phyloP scores from a whole-genome alignment of 1,284 basidiomycete species.

The Rhodotorula sp. region DNA sequence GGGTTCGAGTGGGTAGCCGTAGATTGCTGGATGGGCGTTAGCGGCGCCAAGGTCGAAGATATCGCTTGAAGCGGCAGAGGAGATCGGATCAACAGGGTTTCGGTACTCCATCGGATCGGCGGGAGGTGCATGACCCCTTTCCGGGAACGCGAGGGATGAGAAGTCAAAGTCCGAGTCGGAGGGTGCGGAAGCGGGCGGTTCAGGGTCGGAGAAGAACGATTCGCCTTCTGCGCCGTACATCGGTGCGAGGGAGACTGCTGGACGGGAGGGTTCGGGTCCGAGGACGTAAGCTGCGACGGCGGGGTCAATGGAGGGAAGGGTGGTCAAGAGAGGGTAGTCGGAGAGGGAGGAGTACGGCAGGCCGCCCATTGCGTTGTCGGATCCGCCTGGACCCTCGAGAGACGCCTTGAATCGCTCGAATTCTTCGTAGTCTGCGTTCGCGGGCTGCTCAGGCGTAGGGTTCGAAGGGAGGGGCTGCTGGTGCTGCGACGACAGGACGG shows the following conservation, averaged over 20 bases:
- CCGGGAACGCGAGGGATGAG: background rate
- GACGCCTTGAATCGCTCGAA: too few relatives aligned
- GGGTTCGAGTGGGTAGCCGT: constrained; percentile 20
- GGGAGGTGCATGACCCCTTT: too few relatives aligned
- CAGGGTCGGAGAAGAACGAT: background rate
- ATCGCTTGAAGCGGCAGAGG: constrained; percentile 5
- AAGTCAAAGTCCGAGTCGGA: background rate
- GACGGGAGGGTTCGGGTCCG: background rate
- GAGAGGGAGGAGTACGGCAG: background rate
- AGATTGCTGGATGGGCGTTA: constrained; percentile 6
- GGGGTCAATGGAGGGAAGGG: constrained; percentile 1
- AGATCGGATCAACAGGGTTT: background rate
- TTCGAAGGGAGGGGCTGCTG: too few relatives aligned
- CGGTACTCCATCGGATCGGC: background rate
- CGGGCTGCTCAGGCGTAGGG: too few relatives aligned
- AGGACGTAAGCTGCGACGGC: constrained; percentile 4
- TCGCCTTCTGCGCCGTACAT: constrained; percentile 1
- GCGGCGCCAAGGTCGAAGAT: background rate
- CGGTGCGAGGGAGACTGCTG: background rate
- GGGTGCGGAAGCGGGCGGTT: background rate
- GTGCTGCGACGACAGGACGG: background rate
- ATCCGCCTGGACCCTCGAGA: too few relatives aligned
- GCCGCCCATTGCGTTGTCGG: background rate
- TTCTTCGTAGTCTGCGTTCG: too few relatives aligned
- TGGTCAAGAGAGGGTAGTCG: too few relatives aligned